Base-by-base conservation (phyloP, 2,329 filamentous ascomycete species). In the Penicillium vulpinum region DNA sequence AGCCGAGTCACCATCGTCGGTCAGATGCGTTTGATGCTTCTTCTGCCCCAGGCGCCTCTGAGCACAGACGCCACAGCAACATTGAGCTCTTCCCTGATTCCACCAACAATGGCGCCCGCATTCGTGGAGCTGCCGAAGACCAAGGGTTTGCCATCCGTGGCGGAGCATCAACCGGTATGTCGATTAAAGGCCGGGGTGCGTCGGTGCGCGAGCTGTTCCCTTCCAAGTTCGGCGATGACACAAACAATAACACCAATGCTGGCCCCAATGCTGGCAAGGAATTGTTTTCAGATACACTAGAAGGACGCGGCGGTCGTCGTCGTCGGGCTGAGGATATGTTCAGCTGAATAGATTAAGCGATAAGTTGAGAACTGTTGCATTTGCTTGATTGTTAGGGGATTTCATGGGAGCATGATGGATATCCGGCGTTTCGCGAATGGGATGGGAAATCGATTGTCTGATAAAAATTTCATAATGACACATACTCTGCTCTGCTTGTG, bases 241-340 rank as follows among this genome's bases (percentile, higher is more conserved):
- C 16, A 61, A 66, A 70, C 21, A 72, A 61, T 15, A 18, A 45
- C 10, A 26, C n/a, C 62, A 90, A 90, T 67, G 74, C 81, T 2
- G 85, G 84, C 13, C 9, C 28, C 62, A 90, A 90, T 67, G 75
- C 81, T 2, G 85, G 84, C 48, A 91, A 89, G 73, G 89, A 92
- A 69, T 73, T 91, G 16, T 89, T 91, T 66, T 80, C 82, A 1
- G 82, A 85, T 57, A 85, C 78, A 60, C 67, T 85, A 26, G 82
- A 85, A 51, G 84, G 83, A 2, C 79, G 85, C 60, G 80, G 83
- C 15, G 79, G 80, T 57, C 81, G 79, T 60, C 83, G 89, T 62
- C 84, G 88, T 65, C 86, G 80, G 68, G 89, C 89, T 0, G 87
- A 90, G 65, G 89, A 92, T 74, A 78, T 89, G 61, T 92, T 91